These are phyloP conservation scores for Chalaropsis thielavioides DNA, from an alignment of 2,329 filamentous ascomycete species.

Conservation along the genomic window DNA sequence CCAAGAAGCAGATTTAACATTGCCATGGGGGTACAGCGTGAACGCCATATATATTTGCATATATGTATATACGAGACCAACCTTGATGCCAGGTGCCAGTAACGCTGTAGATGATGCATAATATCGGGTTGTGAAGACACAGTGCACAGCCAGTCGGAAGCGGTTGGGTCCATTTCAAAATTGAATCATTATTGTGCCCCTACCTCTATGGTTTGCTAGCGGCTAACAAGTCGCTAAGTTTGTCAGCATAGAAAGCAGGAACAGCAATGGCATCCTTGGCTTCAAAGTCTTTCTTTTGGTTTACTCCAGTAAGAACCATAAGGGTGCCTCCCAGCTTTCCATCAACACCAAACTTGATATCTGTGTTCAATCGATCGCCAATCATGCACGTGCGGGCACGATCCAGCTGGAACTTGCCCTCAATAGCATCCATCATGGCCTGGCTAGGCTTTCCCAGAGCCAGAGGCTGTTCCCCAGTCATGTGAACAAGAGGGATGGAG, in stretches of 20 bases:
- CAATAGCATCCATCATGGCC: constrained; percentile 98
- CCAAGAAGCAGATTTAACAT: constrained; percentile 18
- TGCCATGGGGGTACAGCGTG: neutral
- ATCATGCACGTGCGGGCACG: constrained; percentile 83
- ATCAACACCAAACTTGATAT: constrained; percentile 89
- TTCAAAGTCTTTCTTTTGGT: constrained; percentile 70
- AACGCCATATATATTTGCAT: constrained; percentile 9
- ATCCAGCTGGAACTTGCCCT: constrained; percentile 87
- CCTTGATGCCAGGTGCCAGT: neutral
- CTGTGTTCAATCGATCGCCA: constrained; percentile 83
- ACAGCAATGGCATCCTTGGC: constrained; percentile 52
- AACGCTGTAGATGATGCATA: neutral
- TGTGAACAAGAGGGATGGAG: constrained; percentile 61
- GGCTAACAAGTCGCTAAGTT: constrained; percentile 55
- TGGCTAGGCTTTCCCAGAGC: constrained; percentile 89
- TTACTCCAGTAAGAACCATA: constrained; percentile 80
- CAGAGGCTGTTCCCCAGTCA: constrained; percentile 53
- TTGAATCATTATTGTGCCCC: no score
- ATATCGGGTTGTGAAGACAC: neutral
- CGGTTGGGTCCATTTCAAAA: no score
- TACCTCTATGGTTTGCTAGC: constrained; percentile 8
- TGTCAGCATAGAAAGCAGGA: constrained; percentile 73
- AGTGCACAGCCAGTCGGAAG: no score
- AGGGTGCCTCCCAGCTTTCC: constrained; percentile 82
- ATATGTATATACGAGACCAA: no score